Evolutionary conservation across 768 basidiomycete genomes (phyloP), one percentile per base, ranked within the genome.

Genomic region (Jaapia argillacea): DNA sequence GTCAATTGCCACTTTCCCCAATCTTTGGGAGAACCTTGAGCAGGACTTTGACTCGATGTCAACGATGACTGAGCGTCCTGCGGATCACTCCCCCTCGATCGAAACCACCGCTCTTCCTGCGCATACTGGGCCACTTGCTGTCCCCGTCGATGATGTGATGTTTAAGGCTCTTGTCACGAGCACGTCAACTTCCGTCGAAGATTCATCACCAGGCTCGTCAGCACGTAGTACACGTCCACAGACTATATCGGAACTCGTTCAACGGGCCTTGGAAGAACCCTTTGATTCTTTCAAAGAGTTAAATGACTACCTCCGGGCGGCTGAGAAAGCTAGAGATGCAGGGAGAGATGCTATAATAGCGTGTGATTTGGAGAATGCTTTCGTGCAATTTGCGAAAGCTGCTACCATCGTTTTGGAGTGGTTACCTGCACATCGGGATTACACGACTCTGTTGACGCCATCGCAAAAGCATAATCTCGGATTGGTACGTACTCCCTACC

Each of bases 371-470:
- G 82, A 88, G 56, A 65, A 60, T n/a, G 82, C 80, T 1, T 89
- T 87, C 58, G 67, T 88, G 14, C 69, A 77, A 48, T 76, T 74
- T 40, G 85, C 85, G 2, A 75, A 69, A 47, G 82, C 85, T 6
- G 85, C 85, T 0, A 85, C 82, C 1, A 64, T 89, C 45, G 82
- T 87, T 18, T 72, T 86, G 7, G 85, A 90, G 64, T 80, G 75
- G 50, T 64, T 90, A n/a, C 86, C 86, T 0, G 63, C 66, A 1
- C 87, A 89, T 62, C 65, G 69, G 42, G 79, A 85, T 36, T 89
- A 82, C 56, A 52, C 69, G 25, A 64, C 64, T 1, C 58, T 77
- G 36, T 58, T 90, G 51, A 79, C 58, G 36, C 43, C 62, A 5
- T 64, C 68, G 7, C 86, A 89, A 53, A 70, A 79, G 42, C 64